Percentiles rank a stretch among this genome's conserved stretches.
phyloP scores from a whole-genome alignment of 2,329 filamentous ascomycete species.

The Salinomyces thailandicus region DNA sequence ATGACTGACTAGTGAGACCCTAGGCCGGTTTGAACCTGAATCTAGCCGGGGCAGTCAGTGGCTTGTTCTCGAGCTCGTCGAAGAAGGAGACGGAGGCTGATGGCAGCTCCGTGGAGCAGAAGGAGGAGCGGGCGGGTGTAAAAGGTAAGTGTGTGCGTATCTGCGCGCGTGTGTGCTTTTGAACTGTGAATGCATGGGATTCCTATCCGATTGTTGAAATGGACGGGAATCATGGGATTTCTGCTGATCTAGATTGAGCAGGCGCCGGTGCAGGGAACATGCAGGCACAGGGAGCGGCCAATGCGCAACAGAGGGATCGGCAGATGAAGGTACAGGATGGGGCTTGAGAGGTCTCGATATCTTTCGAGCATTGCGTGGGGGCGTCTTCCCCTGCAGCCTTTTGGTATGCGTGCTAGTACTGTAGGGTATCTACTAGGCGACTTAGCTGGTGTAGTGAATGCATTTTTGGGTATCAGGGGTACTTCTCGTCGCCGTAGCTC shows the following conservation, averaged over 20 bases:
- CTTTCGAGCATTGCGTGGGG: too few relatives aligned
- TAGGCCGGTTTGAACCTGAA: constrained; percentile 30
- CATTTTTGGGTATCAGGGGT: constrained; percentile 1
- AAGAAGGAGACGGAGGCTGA: constrained; percentile 22
- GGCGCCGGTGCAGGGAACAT: constrained; percentile 21
- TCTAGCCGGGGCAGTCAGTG: constrained; percentile 26
- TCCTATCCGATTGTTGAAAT: too few relatives aligned
- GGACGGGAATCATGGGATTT: background rate
- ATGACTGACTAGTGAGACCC: background rate
- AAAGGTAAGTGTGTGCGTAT: constrained; percentile 16
- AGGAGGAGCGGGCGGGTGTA: constrained; percentile 18
- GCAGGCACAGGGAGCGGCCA: constrained; percentile 15
- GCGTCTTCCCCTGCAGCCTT: too few relatives aligned
- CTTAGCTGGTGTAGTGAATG: constrained; percentile 2
- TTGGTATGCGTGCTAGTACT: background rate
- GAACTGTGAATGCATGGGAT: too few relatives aligned
- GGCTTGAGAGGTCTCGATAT: background rate
- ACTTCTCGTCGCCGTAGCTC: constrained; percentile 2
- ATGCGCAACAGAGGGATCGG: constrained; percentile 18
- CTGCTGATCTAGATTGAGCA: constrained; percentile 7
- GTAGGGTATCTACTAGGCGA: constrained; percentile 3
- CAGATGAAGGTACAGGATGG: background rate
- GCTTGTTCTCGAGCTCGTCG: constrained; percentile 25
- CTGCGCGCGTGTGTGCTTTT: too few relatives aligned
- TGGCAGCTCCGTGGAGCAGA: constrained; percentile 22